Base-by-base conservation (phyloP, 352 stramenopile species). In the Globisporangium cederbergense region DNA sequence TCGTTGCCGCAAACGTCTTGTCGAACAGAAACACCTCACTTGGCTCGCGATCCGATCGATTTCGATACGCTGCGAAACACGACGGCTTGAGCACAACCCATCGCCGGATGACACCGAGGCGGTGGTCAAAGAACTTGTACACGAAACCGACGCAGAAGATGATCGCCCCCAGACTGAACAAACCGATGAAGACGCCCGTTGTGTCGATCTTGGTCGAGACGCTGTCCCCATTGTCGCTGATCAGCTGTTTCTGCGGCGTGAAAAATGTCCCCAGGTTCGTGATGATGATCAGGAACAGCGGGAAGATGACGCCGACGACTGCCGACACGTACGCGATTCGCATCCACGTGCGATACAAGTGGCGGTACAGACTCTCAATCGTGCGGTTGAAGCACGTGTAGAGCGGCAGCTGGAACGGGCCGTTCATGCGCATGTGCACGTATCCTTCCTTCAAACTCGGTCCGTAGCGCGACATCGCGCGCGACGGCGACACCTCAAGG, bases 371-470 rank as follows among this genome's bases (percentile, higher is more conserved):
- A 6, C 76, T 72, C 65, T 95, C 87, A 61, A 95, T 90, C 16
- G 81, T 91, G 52, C 78, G 85, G 64, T 90, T 93, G 42, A 93
- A 90, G 66, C 86, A 95, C 49, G 81, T 86, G 68, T 95, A 92
- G 11, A 95, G 73, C 58, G 87, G 87, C 49, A 95, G 59, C 60
- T 95, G 87, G 64, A 94, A 92, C 50, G 87, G 77, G 60, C 87
- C 87, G 68, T 93, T 95, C 62, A 93, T 91, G 71, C 86, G 85
- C 87, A 95, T 93, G 74, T 95, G 87, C 53, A 93, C 87, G 65
- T 95, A 95, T 16, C 87, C 87, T 70, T 95, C 87, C 36, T 95
- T 95, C 20, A 93, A 62, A 32, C 84, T 93, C 25, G 83, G 83
- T 1, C 86, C 86, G 22, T 91, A 87, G 7, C 83, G 78, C 28